Base-by-base conservation (phyloP, 257 asterid genomes). In the Gentiana macrophylla region DNA sequence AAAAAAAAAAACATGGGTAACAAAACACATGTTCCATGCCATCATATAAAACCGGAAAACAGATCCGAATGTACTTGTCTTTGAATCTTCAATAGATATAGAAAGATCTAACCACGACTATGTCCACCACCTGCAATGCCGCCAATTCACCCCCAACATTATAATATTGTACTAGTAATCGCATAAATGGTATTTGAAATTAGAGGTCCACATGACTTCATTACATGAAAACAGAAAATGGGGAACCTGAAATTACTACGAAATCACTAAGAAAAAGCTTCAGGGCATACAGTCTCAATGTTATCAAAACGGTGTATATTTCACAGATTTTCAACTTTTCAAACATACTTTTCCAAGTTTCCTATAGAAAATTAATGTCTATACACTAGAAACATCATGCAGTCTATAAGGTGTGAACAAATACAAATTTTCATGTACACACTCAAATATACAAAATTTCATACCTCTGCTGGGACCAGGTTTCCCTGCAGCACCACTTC, bases 401-500 rank as follows among this genome's bases (percentile, higher is more conserved):
- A 38, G 12, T 41, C 13, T 11, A 34, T 35, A 58, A 13, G n/a
- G 49, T 36, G 32, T 43, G 33, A 47, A 10, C 1, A 2, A 38
- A 4, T 53, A 34, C 24, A 62, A 10, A 4, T 35, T 32, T 32
- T 34, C 24, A 24, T 24, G 24, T 24, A 37, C 34, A 12, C 1
- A 15, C 7, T 32, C 2, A 41, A 38, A 64, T 41, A 10, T 35
- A 44, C 32, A 37, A 44, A 38, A 62, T 50, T 48, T 53, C 46
- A 66, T 75, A 75, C 81, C 86, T 70, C 70, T 72, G 57, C 63
- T 69, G 51, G 65, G 63, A 62, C 66, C 72, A 32, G 77, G 45
- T 60, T 72, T 71, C 67, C 77, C 68, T 50, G 71, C 75, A 35
- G 80, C 49, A 35, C 79, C 74, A 53, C 24, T 24, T 41, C 83